phyloP scores from a whole-genome alignment of 345 rosid species.

The Capsella bursapastoris region DNA sequence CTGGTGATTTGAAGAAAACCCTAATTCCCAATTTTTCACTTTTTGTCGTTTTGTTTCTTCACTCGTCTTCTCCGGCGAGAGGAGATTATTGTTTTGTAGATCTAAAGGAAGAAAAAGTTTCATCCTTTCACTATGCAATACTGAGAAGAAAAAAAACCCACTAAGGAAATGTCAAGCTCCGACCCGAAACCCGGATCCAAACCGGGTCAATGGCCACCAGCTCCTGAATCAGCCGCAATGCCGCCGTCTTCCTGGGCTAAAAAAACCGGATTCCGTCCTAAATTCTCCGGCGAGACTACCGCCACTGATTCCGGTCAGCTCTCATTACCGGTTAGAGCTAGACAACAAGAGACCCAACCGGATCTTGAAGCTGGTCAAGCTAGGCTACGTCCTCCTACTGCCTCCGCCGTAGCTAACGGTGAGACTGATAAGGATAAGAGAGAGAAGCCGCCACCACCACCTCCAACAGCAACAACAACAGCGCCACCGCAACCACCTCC shows the following conservation, averaged over 20 bases:
- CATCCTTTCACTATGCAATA: conserved; percentile 21
- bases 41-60: conserved; percentile 33
- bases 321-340: conserved; percentile 53
- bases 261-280: conserved; percentile 89
- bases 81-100: conserved; percentile 10
- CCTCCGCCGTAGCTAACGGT: conserved; percentile 38
- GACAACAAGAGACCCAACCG: conserved; percentile 53
- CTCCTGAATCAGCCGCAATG: conserved; percentile 75
- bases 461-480: background rate
- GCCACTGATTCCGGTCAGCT: conserved; percentile 79
- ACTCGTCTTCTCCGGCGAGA: conserved; percentile 11
- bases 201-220: conserved; percentile 75
- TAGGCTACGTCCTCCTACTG: conserved; percentile 35
- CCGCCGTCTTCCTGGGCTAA: conserved; percentile 98
- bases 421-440: conserved; percentile 46
- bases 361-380: conserved; percentile 82
- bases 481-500: background rate
- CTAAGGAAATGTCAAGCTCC: conserved; percentile 59
- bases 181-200: conserved; percentile 73
- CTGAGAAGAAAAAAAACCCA: conserved; percentile 6
- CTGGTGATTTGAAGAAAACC: conserved; percentile 30
- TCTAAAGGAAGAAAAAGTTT: conserved; percentile 11
- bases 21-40: conserved; percentile 30
- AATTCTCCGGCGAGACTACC: conserved; percentile 92
- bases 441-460: conserved; percentile 35